Conservation (phyloP, 2,329 filamentous ascomycete genomes). For the Pyrenophora seminiperda region DNA sequence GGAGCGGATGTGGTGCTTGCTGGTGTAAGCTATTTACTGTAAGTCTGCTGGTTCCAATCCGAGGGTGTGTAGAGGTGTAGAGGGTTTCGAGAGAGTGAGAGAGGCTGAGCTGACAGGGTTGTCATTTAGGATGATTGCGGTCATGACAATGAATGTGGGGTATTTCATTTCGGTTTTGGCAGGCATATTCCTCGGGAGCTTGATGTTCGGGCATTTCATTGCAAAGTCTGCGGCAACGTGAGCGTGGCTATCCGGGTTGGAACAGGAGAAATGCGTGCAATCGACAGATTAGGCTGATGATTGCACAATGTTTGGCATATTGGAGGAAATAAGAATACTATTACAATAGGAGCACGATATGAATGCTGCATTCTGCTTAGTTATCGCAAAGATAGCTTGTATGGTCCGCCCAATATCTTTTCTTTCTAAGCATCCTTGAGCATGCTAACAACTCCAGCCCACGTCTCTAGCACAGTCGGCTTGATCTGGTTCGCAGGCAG, state of each 20-base stretch:
- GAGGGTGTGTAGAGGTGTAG: too few species aligned
- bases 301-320: too few species aligned
- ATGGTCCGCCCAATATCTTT: too few species aligned
- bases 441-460: conserved; percentile 48
- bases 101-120: not conserved
- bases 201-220: conserved; percentile 72
- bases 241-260: not conserved
- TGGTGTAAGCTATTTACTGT: conserved; percentile 84
- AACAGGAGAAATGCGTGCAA: too few species aligned
- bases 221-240: conserved; percentile 7
- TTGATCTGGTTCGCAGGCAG: conserved; percentile 57
- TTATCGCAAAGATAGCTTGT: too few species aligned
- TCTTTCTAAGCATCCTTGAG: conserved; percentile 27
- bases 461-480: conserved; percentile 55
- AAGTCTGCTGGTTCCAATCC: too few species aligned
- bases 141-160: conserved; percentile 86
- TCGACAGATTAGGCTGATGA: too few species aligned
- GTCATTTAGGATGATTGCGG: conserved; percentile 76
- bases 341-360: too few species aligned
- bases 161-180: conserved; percentile 78
- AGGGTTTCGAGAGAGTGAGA: too few species aligned
- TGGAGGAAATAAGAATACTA: too few species aligned
- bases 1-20: conserved; percentile 72
- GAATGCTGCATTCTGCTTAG: too few species aligned
- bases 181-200: conserved; percentile 78